Base-by-base conservation (phyloP, 352 stramenopile species). In the Thalassiosira exigua region DNA sequence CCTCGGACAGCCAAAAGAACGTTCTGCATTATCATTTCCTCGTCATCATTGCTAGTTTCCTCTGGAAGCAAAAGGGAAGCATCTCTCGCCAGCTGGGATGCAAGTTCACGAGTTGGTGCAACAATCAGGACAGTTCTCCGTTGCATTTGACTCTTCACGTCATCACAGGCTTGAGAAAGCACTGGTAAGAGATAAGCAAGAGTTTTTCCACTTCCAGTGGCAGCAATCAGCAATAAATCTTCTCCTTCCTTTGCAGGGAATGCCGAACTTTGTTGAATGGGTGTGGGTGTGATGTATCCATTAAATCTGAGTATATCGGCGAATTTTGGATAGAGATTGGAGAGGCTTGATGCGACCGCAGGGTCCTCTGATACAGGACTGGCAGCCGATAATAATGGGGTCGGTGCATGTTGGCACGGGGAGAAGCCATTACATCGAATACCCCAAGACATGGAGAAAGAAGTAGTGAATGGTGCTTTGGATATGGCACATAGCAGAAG, bases 181-280 rank as follows among this genome's bases (percentile, higher is more conserved):
- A 98, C 87, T 1, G 96, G 96, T 33, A 98, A 80, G 1, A 97
- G 90, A 81, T 98, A 99, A 4, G 96, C 95, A 17, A 99, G 89
- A 3, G 96, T 99, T 86, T 99, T 99, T 9, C 96, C 96, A 9
- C 89, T 96, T 2, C 96, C 96, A 1, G 96, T 99, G 75, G 97
- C 93, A 42, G 95, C 76, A 60, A 91, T 81, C 30, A 89, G 53
- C 30, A 79, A 54, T 32, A 89, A 57, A 36, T 85, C 88, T 57
- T 91, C 76, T 21, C 79, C 82, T 19, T 79, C 36, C 32, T 69
- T 80, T 0, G 62, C 67, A 44, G 32, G 52, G 14, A 52, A 11
- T 21, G 65, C 57, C 24, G 72, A 82, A 61, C 24, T 68, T 50
- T 36, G 26, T 74, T 90, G 84, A 58, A 89, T 86, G 36, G 81